Evolutionary conservation across 257 asterid genomes (phyloP), one percentile per base, ranked within the genome.

Genomic region (Capsicum rhomboideum): DNA sequence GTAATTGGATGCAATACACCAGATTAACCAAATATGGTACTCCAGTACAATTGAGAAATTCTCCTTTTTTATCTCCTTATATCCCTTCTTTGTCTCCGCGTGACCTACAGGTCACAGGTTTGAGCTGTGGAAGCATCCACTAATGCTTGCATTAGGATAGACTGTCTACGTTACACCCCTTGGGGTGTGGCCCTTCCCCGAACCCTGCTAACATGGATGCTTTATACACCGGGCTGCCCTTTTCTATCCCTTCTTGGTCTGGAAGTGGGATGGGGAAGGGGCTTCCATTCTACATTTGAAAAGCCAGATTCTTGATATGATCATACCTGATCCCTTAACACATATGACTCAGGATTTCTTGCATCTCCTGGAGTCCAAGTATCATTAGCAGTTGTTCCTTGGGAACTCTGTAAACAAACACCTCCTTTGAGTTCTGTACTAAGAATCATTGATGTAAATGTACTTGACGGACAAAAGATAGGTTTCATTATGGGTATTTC

Each of bases 261-360:
- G 28, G 26, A 68, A 37, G 10, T 17, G 28, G 49, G 26, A 7
- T 16, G 50, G 26, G 26, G 14, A 16, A 10, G 74, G 46, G 12
- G n/a, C 2, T 10, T 42, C 10, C 34, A n/a, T 40, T n/a, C 0
- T 0, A 23, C 40, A 23, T 49, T 14, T 75, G 16, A 75, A 46
- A 23, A 46, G 3, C 59, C 42, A 46, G 2, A 74, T 44, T 49
- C 59, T 74, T 74, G 42, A 74, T 23, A 46, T 46, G 8, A 79
- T 31, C 69, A 79, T 79, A 79, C 83, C 69, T 79, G 83, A 34
- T 55, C 83, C 68, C 16, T 79, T 58, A 79, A 55, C 50, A 58
- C 49, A 79, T 79, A 79, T 8, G 83, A 18, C 53, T 34, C 69
- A 6, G 34, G 69, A 37, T 56, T 53, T 58, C 83, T 79, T 12